Evolutionary conservation across 495 filamentous ascomycete species (phyloP).

Genomic region (Poronia punctata): DNA sequence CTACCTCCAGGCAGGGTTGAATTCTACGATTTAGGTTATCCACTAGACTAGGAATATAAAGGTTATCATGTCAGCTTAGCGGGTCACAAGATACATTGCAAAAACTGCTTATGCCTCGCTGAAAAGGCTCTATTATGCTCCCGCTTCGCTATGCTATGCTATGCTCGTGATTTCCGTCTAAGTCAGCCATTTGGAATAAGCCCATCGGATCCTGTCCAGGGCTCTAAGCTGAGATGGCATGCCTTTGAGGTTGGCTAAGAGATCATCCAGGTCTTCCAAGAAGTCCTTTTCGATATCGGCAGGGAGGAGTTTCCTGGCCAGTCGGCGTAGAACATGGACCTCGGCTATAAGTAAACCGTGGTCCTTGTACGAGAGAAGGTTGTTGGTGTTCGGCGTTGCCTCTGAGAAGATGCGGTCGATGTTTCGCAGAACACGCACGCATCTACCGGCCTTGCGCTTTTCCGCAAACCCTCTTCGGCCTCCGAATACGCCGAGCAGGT

Average conservation of each 20-base stretch:
- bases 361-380: conserved; percentile 76
- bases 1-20: no score
- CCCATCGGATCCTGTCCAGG: conserved; percentile 76
- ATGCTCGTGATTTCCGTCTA: conserved; percentile 10
- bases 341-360: conserved; percentile 87
- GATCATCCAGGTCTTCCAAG: conserved; percentile 72
- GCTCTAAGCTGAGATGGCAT: conserved; percentile 67
- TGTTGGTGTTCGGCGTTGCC: conserved; percentile 54
- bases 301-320: conserved; percentile 57
- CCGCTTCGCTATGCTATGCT: conserved; percentile 6
- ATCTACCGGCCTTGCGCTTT: conserved; percentile 53
- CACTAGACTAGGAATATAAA: no score
- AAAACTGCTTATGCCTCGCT: neutral
- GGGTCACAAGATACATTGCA: neutral
- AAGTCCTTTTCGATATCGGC: conserved; percentile 71
- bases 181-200: conserved; percentile 79
- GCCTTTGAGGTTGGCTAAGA: conserved; percentile 73
- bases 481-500: conserved; percentile 59
- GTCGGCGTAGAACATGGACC: conserved; percentile 65
- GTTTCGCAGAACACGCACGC: conserved; percentile 69
- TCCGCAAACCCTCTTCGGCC: conserved; percentile 57
- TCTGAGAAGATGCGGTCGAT: conserved; percentile 74
- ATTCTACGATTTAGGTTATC: no score
- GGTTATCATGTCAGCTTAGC: no score
- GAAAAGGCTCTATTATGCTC: neutral